A percentile compares a stretch with the other conserved stretches of the same genome.
phyloP scores from a whole-genome alignment of 2,329 filamentous ascomycete genomes.

The Colletotrichum falcatum region DNA sequence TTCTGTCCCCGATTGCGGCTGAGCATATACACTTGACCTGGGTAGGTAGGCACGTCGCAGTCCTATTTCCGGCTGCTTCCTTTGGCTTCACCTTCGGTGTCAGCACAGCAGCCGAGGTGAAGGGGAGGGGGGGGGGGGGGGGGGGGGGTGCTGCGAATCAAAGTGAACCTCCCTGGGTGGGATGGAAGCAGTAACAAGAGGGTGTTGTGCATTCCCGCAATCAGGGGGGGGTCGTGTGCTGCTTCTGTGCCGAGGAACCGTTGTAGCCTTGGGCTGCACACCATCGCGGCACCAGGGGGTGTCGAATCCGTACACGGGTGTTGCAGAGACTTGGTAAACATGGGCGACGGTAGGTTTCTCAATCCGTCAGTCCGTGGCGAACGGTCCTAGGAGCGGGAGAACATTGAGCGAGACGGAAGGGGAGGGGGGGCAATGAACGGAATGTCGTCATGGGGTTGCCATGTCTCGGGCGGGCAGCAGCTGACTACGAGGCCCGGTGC shows the following conservation, averaged over 20 bases:
- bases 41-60: background rate
- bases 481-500: slow-evolving; percentile 27
- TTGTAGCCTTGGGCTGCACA: slow-evolving; percentile 36
- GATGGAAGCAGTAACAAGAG: background rate
- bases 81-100: slow-evolving; percentile 34
- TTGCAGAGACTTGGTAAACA: background rate
- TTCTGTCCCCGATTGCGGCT: background rate
- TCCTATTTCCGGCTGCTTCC: background rate
- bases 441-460: slow-evolving; percentile 22
- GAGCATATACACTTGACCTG: background rate
- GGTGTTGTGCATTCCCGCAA: slow-evolving; percentile 16
- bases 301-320: background rate
- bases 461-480: slow-evolving; percentile 25
- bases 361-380: background rate
- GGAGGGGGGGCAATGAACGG: background rate
- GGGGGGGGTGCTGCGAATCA: background rate
- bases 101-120: slow-evolving; percentile 26
- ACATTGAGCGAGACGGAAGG: background rate
- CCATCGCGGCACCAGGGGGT: slow-evolving; percentile 6
- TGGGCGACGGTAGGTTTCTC: background rate
- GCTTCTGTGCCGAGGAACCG: background rate
- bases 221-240: background rate
- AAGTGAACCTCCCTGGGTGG: background rate
- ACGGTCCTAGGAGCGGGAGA: background rate
- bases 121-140: background rate